Base-by-base conservation (phyloP, 1,284 basidiomycete species). In the Termitomyces sp. region DNA sequence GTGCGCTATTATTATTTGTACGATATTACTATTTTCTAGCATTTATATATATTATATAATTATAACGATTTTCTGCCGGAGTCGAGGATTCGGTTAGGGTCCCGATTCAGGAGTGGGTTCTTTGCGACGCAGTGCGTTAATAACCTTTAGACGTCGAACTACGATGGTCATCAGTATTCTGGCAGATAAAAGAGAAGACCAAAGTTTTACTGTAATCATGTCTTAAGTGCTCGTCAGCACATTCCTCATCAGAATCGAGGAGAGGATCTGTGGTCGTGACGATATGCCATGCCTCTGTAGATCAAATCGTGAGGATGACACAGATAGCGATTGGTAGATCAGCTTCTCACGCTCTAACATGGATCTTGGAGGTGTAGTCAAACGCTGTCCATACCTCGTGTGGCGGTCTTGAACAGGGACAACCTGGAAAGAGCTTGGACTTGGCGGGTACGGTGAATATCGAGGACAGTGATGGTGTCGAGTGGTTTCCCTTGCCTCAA, bases 131-230 rank as follows among this genome's bases (percentile, higher is more conserved):
- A 87, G 68, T 44, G 78, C 75, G 53, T 75, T 76, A 61, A 87
- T 78, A 42, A 86, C 76, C 52, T 77, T 73, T 60, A 87, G 71
- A 46, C 84, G 79, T 67, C 76, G 73, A 54, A 74, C 82, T 83
- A 51, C 19, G 26, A 3, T 44, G 2, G 41, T 13, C 41, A 28
- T 56, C n/a, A 58, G 39, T 56, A 55, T 50, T 48, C n/a, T 26
- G 38, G 21, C 26, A 34, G 33, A 44, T 41, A 31, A 44, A 42
- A 24, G 24, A 46, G 31, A 24, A 59, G n/a, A 40, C 40, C 44
- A 53, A 31, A 31, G 24, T n/a, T 67, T 53, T 53, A 83, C 83
- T 65, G 59, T 83, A 83, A 61, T 84, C 83, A 40, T 73, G 66
- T 39, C 79, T 76, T 19, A 74, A 72, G 58, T 78, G 65, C 64